Evolutionary conservation across 176 grass and related monocot species (phyloP).

Genomic region (Oryza officinalis): DNA sequence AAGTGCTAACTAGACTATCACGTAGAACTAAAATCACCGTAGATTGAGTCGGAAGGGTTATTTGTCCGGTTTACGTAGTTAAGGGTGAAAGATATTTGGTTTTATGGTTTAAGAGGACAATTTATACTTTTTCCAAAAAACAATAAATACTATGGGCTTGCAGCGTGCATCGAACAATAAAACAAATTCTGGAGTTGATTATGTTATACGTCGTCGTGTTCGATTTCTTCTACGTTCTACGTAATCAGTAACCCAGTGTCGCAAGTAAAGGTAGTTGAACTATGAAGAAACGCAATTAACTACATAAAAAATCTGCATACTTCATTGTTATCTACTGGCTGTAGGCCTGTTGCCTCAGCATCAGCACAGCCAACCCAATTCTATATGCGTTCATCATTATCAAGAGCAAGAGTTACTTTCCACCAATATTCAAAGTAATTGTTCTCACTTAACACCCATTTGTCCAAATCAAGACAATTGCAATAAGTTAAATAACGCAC

Average conservation of each 20-base stretch:
- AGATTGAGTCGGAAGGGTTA: too few species aligned
- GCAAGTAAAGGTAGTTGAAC: background rate
- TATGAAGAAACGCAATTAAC: background rate
- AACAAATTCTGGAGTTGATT: background rate
- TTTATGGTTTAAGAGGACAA: too few species aligned
- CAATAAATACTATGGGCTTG: background rate
- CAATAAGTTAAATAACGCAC: conserved; percentile 34
- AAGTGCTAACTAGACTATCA: too few species aligned
- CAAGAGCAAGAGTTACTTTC: conserved; percentile 4
- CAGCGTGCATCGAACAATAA: background rate
- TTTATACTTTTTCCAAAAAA: too few species aligned
- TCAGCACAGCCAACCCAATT: conserved; percentile 17
- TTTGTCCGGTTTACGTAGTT: too few species aligned
- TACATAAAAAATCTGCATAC: background rate
- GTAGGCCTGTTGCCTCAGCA: background rate
- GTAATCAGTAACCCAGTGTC: background rate
- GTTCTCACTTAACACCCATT: conserved; percentile 42
- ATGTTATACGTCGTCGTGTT: background rate
- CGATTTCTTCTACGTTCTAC: background rate
- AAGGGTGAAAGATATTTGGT: too few species aligned
- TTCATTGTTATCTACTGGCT: background rate
- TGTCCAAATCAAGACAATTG: conserved; percentile 46
- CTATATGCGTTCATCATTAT: conserved; percentile 22
- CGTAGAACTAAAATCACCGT: too few species aligned
- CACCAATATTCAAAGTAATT: conserved; percentile 39